Evolutionary conservation across 495 filamentous ascomycete species (phyloP), one percentile per base, ranked within the genome.

Genomic region (Penicillium herquei): DNA sequence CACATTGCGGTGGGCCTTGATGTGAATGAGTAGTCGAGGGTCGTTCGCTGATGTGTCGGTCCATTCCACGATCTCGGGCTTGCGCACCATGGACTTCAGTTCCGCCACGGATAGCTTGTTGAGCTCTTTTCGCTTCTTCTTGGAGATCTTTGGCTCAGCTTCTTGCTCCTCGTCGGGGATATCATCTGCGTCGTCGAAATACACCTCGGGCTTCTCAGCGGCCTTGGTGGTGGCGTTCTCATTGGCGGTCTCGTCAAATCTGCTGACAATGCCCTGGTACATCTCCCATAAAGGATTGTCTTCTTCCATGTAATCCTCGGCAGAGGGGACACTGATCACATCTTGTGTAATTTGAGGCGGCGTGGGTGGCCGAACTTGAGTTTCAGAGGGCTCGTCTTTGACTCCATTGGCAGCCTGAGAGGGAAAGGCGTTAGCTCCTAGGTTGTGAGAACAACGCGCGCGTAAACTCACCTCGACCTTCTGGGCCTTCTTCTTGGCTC

Each of bases 21-120:
- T 90, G 58, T 94, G 89, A 18, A 98, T 89, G 7, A 98, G 82
- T 46, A 98, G 79, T 41, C 87, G 85, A 18, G 94, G 94, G 68
- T 98, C 94, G 39, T 87, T 81, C 3, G 93, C 91, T n/a, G 90
- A 94, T 16, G 90, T 89, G 67, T 98, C 94, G 41, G 93, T 95
- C 94, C 93, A 97, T 63, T 98, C 94, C 2, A 98, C 94, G 0
- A 92, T 86, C 69, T 98, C 94, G 8, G 94, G 94, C 61, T 92
- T 94, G 61, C 81, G 80, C 43, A 96, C 94, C 51, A 96, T 74
- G 21, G 92, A 90, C 71, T 98, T 98, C 44, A 98, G 81, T 70
- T 97, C 91, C 37, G 94, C 94, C 35, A 98, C 89, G 14, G 93
- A 95, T 9, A 97, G 81, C 72, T 95, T 96, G 75, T 87, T 93